Percentiles rank a stretch among this genome's conserved stretches.
Evolutionary conservation across 2,329 filamentous ascomycete species (phyloP).

Genomic region (Monosporascus sp.): DNA sequence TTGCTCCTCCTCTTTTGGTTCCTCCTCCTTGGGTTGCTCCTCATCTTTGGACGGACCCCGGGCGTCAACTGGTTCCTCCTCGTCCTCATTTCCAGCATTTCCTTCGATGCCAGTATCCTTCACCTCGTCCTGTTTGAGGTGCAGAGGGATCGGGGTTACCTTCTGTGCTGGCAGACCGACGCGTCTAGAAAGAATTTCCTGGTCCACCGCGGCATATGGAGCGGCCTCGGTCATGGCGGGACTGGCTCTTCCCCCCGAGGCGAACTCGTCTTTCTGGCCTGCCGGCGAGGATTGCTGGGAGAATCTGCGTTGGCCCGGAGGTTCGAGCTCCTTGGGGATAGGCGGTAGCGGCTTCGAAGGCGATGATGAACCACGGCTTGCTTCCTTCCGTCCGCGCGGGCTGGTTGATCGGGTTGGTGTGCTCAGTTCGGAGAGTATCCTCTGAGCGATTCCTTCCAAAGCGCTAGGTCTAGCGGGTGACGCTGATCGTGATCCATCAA

Average conservation of each 20-base stretch:
- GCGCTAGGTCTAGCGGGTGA: slow-evolving; percentile 51
- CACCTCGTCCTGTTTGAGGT: slow-evolving; percentile 30
- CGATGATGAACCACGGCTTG: slow-evolving; percentile 22
- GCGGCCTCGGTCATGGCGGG: slow-evolving; percentile 47
- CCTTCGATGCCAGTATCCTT: slow-evolving; percentile 17
- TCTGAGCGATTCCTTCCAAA: slow-evolving; percentile 58
- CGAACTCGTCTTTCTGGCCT: slow-evolving; percentile 24
- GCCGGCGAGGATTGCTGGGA: slow-evolving; percentile 37
- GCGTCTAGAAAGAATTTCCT: slow-evolving; percentile 52
- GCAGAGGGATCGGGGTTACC: slow-evolving; percentile 43
- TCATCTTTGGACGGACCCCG: slow-evolving; percentile 17
- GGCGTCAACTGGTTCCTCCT: slow-evolving; percentile 9
- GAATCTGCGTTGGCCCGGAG: slow-evolving; percentile 26
- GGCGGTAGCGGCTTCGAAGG: slow-evolving; percentile 30
- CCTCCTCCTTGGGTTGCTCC: slow-evolving; percentile 12
- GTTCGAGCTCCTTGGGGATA: slow-evolving; percentile 39
- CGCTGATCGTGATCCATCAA: slow-evolving; percentile 40
- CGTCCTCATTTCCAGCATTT: slow-evolving; percentile 7
- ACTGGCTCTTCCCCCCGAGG: slow-evolving; percentile 22
- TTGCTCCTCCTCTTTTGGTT: slow-evolving; percentile 11
- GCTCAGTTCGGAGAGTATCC: slow-evolving; percentile 54
- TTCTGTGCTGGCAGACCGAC: slow-evolving; percentile 42
- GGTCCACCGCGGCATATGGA: slow-evolving; percentile 59
- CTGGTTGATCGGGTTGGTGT: slow-evolving; percentile 47
- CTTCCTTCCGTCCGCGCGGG: slow-evolving; percentile 47